Evolutionary conservation across 1,139 yeast species (phyloP), one percentile per base, ranked within the genome.

Genomic region (Yarrowia galli): DNA sequence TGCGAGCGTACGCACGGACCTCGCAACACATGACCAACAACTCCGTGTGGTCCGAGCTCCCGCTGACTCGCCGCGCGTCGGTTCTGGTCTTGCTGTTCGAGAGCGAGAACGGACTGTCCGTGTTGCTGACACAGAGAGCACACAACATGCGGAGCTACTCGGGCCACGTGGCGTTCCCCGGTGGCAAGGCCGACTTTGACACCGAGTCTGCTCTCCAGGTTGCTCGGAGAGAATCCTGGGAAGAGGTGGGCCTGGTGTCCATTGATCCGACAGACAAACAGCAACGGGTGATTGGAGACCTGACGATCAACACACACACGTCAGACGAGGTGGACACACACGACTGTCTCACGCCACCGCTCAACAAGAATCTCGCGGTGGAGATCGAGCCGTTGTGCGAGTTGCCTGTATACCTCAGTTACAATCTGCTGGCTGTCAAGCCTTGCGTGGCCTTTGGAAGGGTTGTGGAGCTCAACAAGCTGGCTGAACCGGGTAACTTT

Each of bases 111-210:
- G 56, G 56, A 3, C 77, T 92, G 35, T 77, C 95, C 67, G 95
- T 92, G 51, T 81, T 92, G 7, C 78, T 92, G 68, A 92, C 97
- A 2, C 88, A 89, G 74, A 79, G 97, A 71, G 88, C 96, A 15
- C 82, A 90, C 65, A 82, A 83, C 67, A 79, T 92, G 73, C 81
- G 88, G 60, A 85, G 85, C 68, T 92, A 91, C 77, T 89, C 96
- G 0, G 97, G 97, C 8, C 97, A 92, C 75, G 89, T 91, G 16
- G 89, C 97, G 4, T 80, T 92, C 23, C 97, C 98, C 2, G 97
- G 97, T 3, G 98, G 80, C 22, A 78, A 78, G 68, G 78, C 79
- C 16, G 80, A 78, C 66, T 61, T 51, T 48, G 75, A 69, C 9
- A 74, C 80, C 4, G 97, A 92, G 75, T 77, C 85, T 18, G 91